Evolutionary conservation across 306 rosid species (phyloP), one percentile per base, ranked within the genome.

Genomic region (Crotalaria pallida): DNA sequence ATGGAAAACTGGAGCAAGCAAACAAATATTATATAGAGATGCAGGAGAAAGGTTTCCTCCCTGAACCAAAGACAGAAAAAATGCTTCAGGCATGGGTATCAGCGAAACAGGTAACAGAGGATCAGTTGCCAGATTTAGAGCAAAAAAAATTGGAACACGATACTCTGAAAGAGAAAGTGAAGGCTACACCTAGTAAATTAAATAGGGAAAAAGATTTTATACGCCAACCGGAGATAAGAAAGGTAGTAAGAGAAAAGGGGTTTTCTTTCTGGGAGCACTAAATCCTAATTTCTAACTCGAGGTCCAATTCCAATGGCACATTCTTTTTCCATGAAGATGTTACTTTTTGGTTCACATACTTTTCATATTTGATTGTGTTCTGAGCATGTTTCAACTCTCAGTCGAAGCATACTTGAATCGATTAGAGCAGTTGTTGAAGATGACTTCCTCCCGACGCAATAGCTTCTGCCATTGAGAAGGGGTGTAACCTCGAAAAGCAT

Each of bases 221-320:
- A 73, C 79, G 69, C 16, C 72, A 83, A 79, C 87, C 89, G 13
- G 92, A 83, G 81, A 80, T 79, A 58, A 88, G 87, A 80, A 86
- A 84, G 57, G 87, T 85, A 67, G 79, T 59, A 57, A 83, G 96
- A 75, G 96, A 80, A 56, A 40, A 76, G 2, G 96, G 96, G 0
- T 89, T 89, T 86, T 92, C 98, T 51, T 86, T 89, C 38, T 88
- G 91, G 96, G 91, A 84, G 74, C 23, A 83, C 41, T 89, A 79
- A 86, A 61, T 62, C 77, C 38, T 52, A 31, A 33, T 56, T 40
- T n/a, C n/a, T 49, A n/a, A 61, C 33, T 15, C 38, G 47, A 71
- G 64, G 47, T 69, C 62, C 12, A n/a, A 18, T 11, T 69, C 62
- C 12, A n/a, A 18, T 11, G 73, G 10, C 27, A 31, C 69, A 65